Evolutionary conservation across 306 rosid species (phyloP).

Genomic region (Citrullus colocynthis): DNA sequence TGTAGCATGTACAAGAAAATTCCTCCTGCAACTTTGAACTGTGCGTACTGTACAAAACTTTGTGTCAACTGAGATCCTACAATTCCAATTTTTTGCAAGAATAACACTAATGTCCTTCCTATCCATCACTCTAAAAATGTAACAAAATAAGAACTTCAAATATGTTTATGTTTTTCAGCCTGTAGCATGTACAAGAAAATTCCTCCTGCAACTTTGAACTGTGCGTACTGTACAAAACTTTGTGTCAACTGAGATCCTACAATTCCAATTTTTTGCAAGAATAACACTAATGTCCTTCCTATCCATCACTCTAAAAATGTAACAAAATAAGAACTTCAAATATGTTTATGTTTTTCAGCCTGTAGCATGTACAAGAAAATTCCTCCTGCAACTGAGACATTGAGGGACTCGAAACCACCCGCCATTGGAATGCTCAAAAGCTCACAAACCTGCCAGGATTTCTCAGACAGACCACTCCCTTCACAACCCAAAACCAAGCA

Average conservation of each 20-base stretch:
- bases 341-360: slow-evolving; percentile 10
- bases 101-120: not conserved
- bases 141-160: not conserved
- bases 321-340: slow-evolving; percentile 1
- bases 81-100: not conserved
- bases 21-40: slow-evolving; percentile 98
- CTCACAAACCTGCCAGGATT: slow-evolving; percentile 41
- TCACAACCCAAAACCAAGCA: slow-evolving; percentile 87
- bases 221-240: too few species aligned
- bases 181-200: slow-evolving; percentile 79
- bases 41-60: too few species aligned
- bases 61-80: not conserved
- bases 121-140: not conserved
- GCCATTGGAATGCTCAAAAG: slow-evolving; percentile 92
- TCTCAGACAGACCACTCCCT: slow-evolving; percentile 77
- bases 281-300: not conserved
- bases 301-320: not conserved
- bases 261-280: not conserved
- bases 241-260: not conserved
- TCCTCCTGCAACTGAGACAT: slow-evolving; percentile 97
- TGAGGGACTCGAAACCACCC: slow-evolving; percentile 78
- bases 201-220: slow-evolving; percentile 98
- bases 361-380: slow-evolving; percentile 79
- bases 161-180: slow-evolving; percentile 11
- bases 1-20: slow-evolving; percentile 79